phyloP scores from a whole-genome alignment of 192 early-diverging fungal species.

The Oehlia diaphana region DNA sequence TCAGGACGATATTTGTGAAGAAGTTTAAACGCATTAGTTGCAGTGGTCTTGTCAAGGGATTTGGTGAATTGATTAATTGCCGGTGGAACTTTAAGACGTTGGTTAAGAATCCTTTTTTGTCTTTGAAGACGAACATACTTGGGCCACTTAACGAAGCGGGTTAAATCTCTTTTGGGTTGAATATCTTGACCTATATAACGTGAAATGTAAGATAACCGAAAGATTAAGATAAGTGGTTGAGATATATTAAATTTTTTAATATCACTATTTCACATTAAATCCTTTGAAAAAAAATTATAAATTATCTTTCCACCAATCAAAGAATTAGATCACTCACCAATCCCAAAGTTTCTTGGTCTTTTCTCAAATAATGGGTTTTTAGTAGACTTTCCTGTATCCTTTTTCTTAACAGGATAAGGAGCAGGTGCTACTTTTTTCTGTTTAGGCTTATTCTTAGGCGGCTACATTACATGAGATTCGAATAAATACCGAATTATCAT shows the following conservation, averaged over 20 bases:
- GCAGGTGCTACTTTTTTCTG: conserved; percentile 93
- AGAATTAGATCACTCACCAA: conserved; percentile 60
- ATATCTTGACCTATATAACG: conserved; percentile 77
- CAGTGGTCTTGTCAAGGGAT: conserved; percentile 98
- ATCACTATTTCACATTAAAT: neutral
- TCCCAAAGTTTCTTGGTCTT: conserved; percentile 90
- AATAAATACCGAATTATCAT: neutral
- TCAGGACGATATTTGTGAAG: conserved; percentile 99
- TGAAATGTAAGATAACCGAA: neutral
- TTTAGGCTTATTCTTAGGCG: conserved; percentile 39
- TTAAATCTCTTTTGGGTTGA: conserved; percentile 93
- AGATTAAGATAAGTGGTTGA: neutral
- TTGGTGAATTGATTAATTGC: conserved; percentile 99
- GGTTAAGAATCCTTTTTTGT: conserved; percentile 95
- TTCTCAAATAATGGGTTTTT: conserved; percentile 93
- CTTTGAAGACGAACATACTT: conserved; percentile 98
- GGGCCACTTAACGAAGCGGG: conserved; percentile 99
- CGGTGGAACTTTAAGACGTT: conserved; percentile 99
- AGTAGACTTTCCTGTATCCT: conserved; percentile 67
- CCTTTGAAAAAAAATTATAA: neutral
- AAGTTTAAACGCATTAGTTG: conserved; percentile 98
- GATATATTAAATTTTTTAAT: neutral
- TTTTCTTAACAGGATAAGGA: conserved; percentile 74
- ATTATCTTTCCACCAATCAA: conserved; percentile 19
- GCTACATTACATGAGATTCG: conserved; percentile 4